phyloP scores from a whole-genome alignment of 306 rosid species.

The Vicia villosa region DNA sequence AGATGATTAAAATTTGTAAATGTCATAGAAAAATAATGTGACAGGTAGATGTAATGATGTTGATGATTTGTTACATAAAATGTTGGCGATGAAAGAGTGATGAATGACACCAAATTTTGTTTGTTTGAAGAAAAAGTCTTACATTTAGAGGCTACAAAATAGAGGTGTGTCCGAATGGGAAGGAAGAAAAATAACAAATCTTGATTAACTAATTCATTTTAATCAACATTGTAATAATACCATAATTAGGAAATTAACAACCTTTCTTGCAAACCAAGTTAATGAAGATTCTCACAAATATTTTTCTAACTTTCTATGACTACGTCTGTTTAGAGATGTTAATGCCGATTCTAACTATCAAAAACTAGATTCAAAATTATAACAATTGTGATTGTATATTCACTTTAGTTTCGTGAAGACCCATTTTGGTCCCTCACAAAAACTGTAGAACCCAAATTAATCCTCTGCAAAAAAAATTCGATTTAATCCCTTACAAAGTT shows the following conservation, averaged over 20 bases:
- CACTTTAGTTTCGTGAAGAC: too few species aligned
- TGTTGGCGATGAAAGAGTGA: conserved; percentile 11
- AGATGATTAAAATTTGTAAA: background rate
- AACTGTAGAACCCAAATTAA: too few species aligned
- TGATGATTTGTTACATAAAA: background rate
- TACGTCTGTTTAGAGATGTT: too few species aligned
- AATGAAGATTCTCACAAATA: background rate
- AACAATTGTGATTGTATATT: too few species aligned
- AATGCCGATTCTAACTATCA: too few species aligned
- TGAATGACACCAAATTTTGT: conserved; percentile 9
- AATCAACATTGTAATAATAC: too few species aligned
- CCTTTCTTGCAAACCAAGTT: background rate
- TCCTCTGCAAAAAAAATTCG: too few species aligned
- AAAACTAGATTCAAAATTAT: too few species aligned
- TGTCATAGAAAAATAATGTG: background rate
- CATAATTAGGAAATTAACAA: background rate
- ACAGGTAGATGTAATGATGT: background rate
- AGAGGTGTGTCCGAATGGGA: background rate
- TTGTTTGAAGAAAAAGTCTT: conserved; percentile 6
- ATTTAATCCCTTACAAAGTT: too few species aligned
- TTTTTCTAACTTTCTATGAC: too few species aligned
- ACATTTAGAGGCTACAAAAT: background rate
- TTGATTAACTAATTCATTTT: background rate
- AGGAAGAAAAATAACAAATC: background rate
- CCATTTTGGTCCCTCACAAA: too few species aligned